Evolutionary conservation across 352 stramenopile genomes (phyloP).

Genomic region (Pythium insidiosum): DNA sequence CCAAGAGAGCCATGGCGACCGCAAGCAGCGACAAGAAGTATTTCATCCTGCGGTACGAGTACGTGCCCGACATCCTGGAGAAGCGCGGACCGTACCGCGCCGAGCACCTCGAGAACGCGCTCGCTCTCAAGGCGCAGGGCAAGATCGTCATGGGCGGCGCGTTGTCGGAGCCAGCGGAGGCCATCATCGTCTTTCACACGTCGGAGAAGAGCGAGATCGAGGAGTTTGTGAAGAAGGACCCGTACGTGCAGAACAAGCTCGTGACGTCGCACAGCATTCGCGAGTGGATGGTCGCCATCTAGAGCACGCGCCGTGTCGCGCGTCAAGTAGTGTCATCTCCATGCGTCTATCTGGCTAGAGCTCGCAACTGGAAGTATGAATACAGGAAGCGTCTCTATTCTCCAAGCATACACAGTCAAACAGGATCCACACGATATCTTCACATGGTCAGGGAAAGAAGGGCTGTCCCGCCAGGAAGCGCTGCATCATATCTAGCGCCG

Average conservation of each 20-base stretch:
- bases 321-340: too few relatives aligned
- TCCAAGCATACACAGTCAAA: too few relatives aligned
- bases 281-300: slow-evolving; percentile 67
- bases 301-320: not conserved
- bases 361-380: too few relatives aligned
- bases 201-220: slow-evolving; percentile 46
- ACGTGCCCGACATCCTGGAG: slow-evolving; percentile 67
- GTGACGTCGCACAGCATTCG: slow-evolving; percentile 58
- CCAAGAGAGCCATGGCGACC: slow-evolving; percentile 24
- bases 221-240: slow-evolving; percentile 54
- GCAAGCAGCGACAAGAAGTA: slow-evolving; percentile 41
- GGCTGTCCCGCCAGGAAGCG: slow-evolving; percentile 56
- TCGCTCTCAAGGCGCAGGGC: slow-evolving; percentile 38
- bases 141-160: slow-evolving; percentile 68
- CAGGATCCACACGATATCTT: too few relatives aligned
- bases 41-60: slow-evolving; percentile 68
- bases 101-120: slow-evolving; percentile 46
- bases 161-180: slow-evolving; percentile 52
- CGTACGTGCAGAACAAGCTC: slow-evolving; percentile 69
- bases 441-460: slow-evolving; percentile 8
- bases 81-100: slow-evolving; percentile 59
- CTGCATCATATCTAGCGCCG: slow-evolving; percentile 74
- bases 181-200: slow-evolving; percentile 62
- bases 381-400: too few relatives aligned
- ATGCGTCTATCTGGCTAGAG: too few relatives aligned